Percentiles rank a stretch among this genome's conserved stretches.
phyloP scores from a whole-genome alignment of 108 stramenopile species.

The Conticribra guillardii region DNA sequence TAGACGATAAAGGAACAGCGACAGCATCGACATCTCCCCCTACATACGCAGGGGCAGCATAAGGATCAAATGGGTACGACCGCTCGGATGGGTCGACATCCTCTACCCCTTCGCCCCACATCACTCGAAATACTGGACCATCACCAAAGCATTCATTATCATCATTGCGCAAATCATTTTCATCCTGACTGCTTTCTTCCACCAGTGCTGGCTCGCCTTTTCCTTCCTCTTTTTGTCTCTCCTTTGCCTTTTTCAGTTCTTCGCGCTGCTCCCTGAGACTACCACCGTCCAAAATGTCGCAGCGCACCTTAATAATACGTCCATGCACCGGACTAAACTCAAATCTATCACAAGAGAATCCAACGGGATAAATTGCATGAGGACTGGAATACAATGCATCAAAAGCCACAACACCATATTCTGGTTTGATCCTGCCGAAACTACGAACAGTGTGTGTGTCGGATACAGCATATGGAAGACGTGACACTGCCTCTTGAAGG shows the following conservation, averaged over 20 bases:
- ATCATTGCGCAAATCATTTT: slow-evolving; percentile 6
- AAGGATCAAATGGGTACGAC: slow-evolving; percentile 62
- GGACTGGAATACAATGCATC: slow-evolving; percentile 57
- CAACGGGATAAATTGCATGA: slow-evolving; percentile 70
- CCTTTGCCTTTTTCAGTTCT: slow-evolving; percentile 14
- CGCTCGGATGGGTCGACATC: slow-evolving; percentile 58
- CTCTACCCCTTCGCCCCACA: slow-evolving; percentile 88
- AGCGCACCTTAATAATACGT: slow-evolving; percentile 76
- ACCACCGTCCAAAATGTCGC: slow-evolving; percentile 80
- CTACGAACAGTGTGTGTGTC: slow-evolving; percentile 63
- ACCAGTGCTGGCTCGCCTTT: slow-evolving; percentile 15
- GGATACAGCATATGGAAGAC: slow-evolving; percentile 56
- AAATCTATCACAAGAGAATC: slow-evolving; percentile 85
- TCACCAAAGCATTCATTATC: slow-evolving; percentile 21
- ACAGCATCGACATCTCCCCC: slow-evolving; percentile 21
- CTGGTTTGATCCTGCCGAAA: slow-evolving; percentile 71
- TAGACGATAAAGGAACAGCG: slow-evolving; percentile 42
- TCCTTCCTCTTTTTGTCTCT: neutral
- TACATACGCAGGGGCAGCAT: slow-evolving; percentile 53
- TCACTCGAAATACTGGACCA: slow-evolving; percentile 83
- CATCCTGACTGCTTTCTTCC: slow-evolving; percentile 19
- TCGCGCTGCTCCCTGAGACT: slow-evolving; percentile 24
- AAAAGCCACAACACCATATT: slow-evolving; percentile 9
- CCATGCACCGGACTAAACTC: slow-evolving; percentile 84
- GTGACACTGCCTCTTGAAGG: slow-evolving; percentile 56